Evolutionary conservation across 345 rosid species (phyloP).

Genomic region (Acer campestre): DNA sequence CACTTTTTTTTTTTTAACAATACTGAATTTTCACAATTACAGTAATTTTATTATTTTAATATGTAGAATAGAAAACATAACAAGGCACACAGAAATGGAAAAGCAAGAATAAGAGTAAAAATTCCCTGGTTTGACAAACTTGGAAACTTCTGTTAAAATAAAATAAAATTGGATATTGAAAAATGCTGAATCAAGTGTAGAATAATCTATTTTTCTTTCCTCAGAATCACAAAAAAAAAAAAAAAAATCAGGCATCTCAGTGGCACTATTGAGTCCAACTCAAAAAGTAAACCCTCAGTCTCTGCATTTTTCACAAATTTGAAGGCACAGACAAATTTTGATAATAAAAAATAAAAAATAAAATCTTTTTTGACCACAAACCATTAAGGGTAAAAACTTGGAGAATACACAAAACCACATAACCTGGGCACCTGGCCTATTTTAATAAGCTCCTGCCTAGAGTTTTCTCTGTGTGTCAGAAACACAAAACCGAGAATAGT

Average conservation of each 20-base stretch:
- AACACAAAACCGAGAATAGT: conserved; percentile 39
- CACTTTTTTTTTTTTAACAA: too few relatives aligned
- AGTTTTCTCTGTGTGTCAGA: conserved; percentile 39
- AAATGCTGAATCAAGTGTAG: neutral
- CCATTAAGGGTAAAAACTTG: conserved; percentile 20
- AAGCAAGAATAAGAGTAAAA: conserved; percentile 1
- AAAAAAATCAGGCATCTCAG: conserved; percentile 8
- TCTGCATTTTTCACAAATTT: neutral
- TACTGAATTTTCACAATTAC: too few relatives aligned
- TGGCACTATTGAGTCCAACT: conserved; percentile 12
- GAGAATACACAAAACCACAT: conserved; percentile 25
- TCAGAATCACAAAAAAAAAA: neutral
- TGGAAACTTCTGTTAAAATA: conserved; percentile 6
- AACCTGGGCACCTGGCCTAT: conserved; percentile 24
- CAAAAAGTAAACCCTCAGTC: conserved; percentile 9
- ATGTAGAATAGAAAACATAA: neutral
- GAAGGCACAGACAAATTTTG: conserved; percentile 7
- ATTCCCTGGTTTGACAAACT: neutral
- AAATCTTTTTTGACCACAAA: conserved; percentile 25
- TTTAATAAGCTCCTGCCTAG: conserved; percentile 48
- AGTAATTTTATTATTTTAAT: too few relatives aligned
- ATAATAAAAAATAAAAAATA: neutral
- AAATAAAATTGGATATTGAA: neutral
- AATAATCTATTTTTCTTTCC: conserved; percentile 22
- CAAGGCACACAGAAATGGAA: conserved; percentile 1